Evolutionary conservation across 495 filamentous ascomycete species (phyloP), one percentile per base, ranked within the genome.

Genomic region (Aspergillus avenaceus): DNA sequence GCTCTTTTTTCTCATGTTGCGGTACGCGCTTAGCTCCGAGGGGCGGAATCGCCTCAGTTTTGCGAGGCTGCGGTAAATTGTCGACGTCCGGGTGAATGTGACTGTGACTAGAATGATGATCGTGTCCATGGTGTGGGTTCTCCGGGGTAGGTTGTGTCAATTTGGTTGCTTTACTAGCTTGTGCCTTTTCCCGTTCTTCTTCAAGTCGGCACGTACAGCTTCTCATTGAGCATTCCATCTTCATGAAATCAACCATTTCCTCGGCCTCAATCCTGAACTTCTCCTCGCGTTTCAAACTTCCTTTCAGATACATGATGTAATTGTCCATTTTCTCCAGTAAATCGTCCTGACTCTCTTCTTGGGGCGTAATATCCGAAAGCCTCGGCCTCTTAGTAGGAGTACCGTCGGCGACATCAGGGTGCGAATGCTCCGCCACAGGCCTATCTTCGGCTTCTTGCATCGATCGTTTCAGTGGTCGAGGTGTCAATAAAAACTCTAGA

Each of bases 181-280:
- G n/a, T n/a, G n/a, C n/a, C 13, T 53, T 61, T n/a, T 74, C 75
- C 13, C 74, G 60, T 26, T 61, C 55, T 52, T 84, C 79, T 4
- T 78, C 76, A 41, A 81, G 49, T 31, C 81, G 73, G 61, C 84
- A 88, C 1, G 82, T 67, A 69, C 88, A 93, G 62, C 79, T 79
- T 48, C 79, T 77, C 49, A 92, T 82, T 40, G 83, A 78, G 64
- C 90, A 95, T 62, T 95, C 88, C 52, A 86, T 78, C 55, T 87
- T 81, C 73, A 96, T 70, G 62, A 90, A 95, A n/a, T 91, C 78
- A 22, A 91, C 70, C 56, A 84, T 81, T 12, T 87, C 85, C 49
- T 90, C 77, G 0, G 87, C 85, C 13, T 84, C 75, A 26, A 78
- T 69, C 38, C 88, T 79, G 36, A 82, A 71, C 45, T 79, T 79